A percentile compares a stretch with the other conserved stretches of the same genome.
Conservation (phyloP, 2,329 filamentous ascomycete species). For the Ophiostoma ips region DNA sequence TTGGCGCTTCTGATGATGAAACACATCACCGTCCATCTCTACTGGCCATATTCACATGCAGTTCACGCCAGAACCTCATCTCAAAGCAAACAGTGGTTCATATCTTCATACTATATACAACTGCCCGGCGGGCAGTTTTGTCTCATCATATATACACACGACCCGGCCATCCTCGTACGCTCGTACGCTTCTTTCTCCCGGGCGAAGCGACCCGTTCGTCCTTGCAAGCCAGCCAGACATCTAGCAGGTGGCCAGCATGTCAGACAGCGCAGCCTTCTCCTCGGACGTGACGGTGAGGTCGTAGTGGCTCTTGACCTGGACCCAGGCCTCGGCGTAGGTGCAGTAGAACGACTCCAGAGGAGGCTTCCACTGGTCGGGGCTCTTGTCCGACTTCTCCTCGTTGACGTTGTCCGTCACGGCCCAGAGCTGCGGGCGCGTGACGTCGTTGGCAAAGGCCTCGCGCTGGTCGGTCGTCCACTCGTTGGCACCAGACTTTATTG, state of each 20-base stretch:
- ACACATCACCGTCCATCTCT: too few species aligned
- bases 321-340: conserved; percentile 64
- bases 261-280: conserved; percentile 54
- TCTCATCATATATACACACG: too few species aligned
- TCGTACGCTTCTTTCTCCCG: not conserved
- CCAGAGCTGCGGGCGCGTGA: conserved; percentile 61
- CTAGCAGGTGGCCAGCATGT: conserved; percentile 49
- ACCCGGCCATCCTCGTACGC: too few species aligned
- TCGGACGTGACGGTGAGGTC: conserved; percentile 51
- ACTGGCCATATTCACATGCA: too few species aligned
- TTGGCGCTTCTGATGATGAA: too few species aligned
- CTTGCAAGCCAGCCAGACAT: too few species aligned
- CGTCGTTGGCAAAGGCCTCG: conserved; percentile 61
- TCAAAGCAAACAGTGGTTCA: too few species aligned
- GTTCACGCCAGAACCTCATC: too few species aligned
- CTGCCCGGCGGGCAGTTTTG: too few species aligned
- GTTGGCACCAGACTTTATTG: conserved; percentile 52
- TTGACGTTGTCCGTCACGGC: conserved; percentile 71
- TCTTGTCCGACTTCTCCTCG: conserved; percentile 55
- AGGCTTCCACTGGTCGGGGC: conserved; percentile 66
- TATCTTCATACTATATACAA: too few species aligned
- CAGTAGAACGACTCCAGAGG: conserved; percentile 56
- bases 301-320: conserved; percentile 65
- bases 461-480: conserved; percentile 57
- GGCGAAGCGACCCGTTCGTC: not conserved